Evolutionary conservation across 2,329 filamentous ascomycete species (phyloP).

Genomic region (Hypoxylon rubiginosum): DNA sequence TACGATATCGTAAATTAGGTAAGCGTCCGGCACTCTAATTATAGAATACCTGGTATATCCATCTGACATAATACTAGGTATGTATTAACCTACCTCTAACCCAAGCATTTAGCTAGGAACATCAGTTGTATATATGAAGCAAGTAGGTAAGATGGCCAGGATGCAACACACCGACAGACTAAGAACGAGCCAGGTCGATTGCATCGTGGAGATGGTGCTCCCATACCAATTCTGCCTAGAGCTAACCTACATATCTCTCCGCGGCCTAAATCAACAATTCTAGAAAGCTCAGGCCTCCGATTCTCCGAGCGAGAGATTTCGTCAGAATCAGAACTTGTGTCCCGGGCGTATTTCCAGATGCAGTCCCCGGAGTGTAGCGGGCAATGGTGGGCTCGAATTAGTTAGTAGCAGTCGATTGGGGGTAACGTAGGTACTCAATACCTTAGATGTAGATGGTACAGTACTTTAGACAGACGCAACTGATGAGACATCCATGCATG

Average conservation of each 20-base stretch:
- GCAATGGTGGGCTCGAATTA: conserved; percentile 22
- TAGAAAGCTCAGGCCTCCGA: conserved; percentile 2
- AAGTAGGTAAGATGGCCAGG: neutral
- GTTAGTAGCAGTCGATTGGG: conserved; percentile 19
- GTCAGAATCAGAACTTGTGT: neutral
- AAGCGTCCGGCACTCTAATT: conserved; percentile 3
- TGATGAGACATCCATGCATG: conserved; percentile 13
- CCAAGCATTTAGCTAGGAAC: neutral
- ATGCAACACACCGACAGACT: neutral
- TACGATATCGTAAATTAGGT: neutral
- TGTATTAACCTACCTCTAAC: neutral
- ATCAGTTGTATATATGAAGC: neutral
- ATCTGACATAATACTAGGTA: neutral
- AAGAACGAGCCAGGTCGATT: neutral
- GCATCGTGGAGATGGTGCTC: neutral
- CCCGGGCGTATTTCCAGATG: conserved; percentile 20
- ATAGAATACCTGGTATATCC: neutral
- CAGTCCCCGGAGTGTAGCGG: conserved; percentile 17
- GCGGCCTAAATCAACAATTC: neutral
- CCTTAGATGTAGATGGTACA: too few relatives aligned
- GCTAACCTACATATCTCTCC: neutral
- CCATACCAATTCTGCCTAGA: neutral
- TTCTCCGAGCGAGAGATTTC: neutral
- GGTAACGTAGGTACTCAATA: neutral
- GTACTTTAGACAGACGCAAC: conserved; percentile 5